These are phyloP conservation scores for Schoenoplectus triqueter DNA, from an alignment of 202 grass and related monocot genomes.

Conservation along the genomic window DNA sequence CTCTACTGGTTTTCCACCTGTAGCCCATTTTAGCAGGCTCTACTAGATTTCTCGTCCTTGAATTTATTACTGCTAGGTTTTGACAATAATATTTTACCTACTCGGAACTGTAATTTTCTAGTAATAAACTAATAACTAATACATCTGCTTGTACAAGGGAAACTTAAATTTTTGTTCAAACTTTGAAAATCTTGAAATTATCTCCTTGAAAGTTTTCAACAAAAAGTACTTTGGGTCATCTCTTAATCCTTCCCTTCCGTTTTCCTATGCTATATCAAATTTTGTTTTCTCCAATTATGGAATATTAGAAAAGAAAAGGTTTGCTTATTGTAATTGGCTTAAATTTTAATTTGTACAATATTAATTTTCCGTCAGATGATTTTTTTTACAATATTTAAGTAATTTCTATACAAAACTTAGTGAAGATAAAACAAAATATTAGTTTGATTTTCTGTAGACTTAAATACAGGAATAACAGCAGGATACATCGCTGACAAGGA, in stretches of 20 bases:
- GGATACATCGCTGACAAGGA: not conserved
- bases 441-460: not conserved
- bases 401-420: not conserved
- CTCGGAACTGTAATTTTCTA: not conserved
- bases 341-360: not conserved
- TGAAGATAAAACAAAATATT: not conserved
- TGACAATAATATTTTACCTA: not conserved
- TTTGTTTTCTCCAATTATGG: not conserved
- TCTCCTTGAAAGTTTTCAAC: not conserved
- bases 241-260: not conserved
- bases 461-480: not conserved
- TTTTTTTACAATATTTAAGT: not conserved
- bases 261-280: not conserved
- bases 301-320: not conserved
- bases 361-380: not conserved
- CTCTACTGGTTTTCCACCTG: not conserved
- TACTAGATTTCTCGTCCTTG: not conserved
- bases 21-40: not conserved
- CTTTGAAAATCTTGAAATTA: not conserved
- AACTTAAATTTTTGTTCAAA: not conserved
- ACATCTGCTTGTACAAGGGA: not conserved
- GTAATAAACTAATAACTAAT: conserved; percentile 11
- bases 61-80: conserved; percentile 11
- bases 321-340: not conserved
- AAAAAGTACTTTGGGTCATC: not conserved